A percentile compares a stretch with the other conserved stretches of the same genome.
phyloP scores from a whole-genome alignment of 2,329 filamentous ascomycete genomes.

The Fusarium bulbicola region DNA sequence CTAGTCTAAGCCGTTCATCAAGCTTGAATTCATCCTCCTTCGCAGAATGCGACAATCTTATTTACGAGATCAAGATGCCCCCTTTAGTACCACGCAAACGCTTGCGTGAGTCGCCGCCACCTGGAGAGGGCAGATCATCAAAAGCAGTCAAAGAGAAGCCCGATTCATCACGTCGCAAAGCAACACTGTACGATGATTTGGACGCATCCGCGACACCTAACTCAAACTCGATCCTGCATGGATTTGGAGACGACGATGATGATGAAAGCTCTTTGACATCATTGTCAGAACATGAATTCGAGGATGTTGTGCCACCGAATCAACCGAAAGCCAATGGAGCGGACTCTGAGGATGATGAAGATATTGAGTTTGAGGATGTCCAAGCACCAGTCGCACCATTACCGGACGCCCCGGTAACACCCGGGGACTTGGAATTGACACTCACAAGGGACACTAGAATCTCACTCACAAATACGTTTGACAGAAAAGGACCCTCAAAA shows the following conservation, averaged over 20 bases:
- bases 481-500: slow-evolving; percentile 87
- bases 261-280: slow-evolving; percentile 60
- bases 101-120: slow-evolving; percentile 57
- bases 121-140: slow-evolving; percentile 40
- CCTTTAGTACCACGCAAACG: slow-evolving; percentile 75
- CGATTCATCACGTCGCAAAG: slow-evolving; percentile 53
- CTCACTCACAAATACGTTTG: slow-evolving; percentile 67
- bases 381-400: slow-evolving; percentile 68
- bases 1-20: neutral
- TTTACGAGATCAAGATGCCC: slow-evolving; percentile 63
- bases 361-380: slow-evolving; percentile 69
- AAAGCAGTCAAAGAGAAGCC: slow-evolving; percentile 38
- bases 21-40: neutral
- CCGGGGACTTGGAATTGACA: slow-evolving; percentile 79
- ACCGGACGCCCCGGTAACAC: slow-evolving; percentile 58
- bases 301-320: slow-evolving; percentile 54
- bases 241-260: slow-evolving; percentile 52
- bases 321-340: slow-evolving; percentile 48
- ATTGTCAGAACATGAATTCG: slow-evolving; percentile 66
- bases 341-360: slow-evolving; percentile 48
- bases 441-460: slow-evolving; percentile 67
- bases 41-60: slow-evolving; percentile 22
- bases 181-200: slow-evolving; percentile 69
- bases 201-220: slow-evolving; percentile 60
- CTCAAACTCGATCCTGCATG: slow-evolving; percentile 53